A percentile compares a stretch with the other conserved stretches of the same genome.
phyloP scores from a whole-genome alignment of 805 yeast genomes.

The Ogataea trehalophila region DNA sequence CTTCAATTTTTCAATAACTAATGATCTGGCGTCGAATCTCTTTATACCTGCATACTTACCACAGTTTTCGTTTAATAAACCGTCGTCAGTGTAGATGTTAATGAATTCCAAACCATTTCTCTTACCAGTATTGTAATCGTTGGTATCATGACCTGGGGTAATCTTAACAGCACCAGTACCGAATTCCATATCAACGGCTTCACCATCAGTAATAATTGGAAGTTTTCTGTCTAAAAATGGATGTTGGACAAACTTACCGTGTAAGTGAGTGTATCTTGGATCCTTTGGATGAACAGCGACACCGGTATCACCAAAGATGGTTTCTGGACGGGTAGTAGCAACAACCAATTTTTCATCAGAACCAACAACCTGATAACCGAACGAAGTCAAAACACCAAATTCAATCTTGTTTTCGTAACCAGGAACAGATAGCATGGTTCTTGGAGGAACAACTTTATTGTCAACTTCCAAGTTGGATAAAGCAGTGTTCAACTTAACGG shows the following conservation, averaged over 20 bases:
- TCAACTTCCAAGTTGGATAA: constrained; percentile 95
- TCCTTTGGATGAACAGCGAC: constrained; percentile 98
- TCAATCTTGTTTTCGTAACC: constrained; percentile 87
- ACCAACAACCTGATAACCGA: constrained; percentile 82
- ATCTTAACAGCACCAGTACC: constrained; percentile 99
- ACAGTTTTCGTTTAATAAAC: constrained; percentile 83
- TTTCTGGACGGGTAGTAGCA: constrained; percentile 99
- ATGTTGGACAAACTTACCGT: constrained; percentile 87
- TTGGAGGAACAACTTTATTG: constrained; percentile 81
- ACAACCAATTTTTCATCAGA: constrained; percentile 84
- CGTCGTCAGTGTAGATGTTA: constrained; percentile 90
- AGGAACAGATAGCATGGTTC: constrained; percentile 78
- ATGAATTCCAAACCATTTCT: constrained; percentile 85
- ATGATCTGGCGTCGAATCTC: constrained; percentile 89
- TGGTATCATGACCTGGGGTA: constrained; percentile 97
- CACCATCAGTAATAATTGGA: constrained; percentile 85
- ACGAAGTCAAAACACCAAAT: constrained; percentile 95
- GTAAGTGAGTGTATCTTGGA: constrained; percentile 86
- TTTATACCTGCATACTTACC: constrained; percentile 90
- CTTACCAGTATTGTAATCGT: constrained; percentile 95
- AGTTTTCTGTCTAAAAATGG: constrained; percentile 82
- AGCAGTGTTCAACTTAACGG: constrained; percentile 90
- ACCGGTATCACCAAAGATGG: constrained; percentile 96
- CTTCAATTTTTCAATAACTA: constrained; percentile 77
- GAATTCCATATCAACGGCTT: constrained; percentile 97